Base-by-base conservation (phyloP, 257 asterid species). In the Knoxia roxburghii region DNA sequence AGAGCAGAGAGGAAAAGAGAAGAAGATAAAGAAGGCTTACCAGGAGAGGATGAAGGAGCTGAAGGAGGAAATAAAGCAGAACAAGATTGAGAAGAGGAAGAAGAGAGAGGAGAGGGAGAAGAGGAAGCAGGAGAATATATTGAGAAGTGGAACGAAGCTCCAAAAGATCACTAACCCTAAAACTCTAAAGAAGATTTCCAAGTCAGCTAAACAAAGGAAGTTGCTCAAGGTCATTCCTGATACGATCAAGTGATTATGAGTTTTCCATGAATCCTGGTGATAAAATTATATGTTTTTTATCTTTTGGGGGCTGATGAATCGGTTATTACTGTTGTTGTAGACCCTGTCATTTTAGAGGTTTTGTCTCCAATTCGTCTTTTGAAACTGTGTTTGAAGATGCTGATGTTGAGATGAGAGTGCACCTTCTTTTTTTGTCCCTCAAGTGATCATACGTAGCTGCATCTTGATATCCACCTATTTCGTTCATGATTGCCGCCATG, bases 21-120 rank as follows among this genome's bases (percentile, higher is more conserved):
- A 80, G 85, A 94, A 85, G 90, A 80, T 84, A 26, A 91, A 87
- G 86, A 85, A 65, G 68, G 79, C 79, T 9, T 90, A 84, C 68
- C 63, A 59, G 60, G 79, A 70, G 73, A 70, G 79, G 73, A 75
- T 63, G 14, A 63, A 50, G 26, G 76, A 69, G 66, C 63, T 75
- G 59, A 75, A 32, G 46, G 64, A 59, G 7, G 64, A 32, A 39
- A 59, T 59, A 39, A 59, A 35, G 46, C 64, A 59, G 64, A 59
- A 59, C 27, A 59, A 59, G 64, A 35, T 20, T 33, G 64, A 32
- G 15, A 59, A 59, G 48, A 59, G 64, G 64, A 35, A 30, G 64
- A 32, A 59, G 64, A 33, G 45, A 33, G 64, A 59, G 46, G 64
- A 59, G 64, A 59, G 29, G 64, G 46, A 59, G 64, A 59, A 59